Base-by-base conservation (phyloP, 1,139 yeast species). In the Saccharomyces pastorianus region DNA sequence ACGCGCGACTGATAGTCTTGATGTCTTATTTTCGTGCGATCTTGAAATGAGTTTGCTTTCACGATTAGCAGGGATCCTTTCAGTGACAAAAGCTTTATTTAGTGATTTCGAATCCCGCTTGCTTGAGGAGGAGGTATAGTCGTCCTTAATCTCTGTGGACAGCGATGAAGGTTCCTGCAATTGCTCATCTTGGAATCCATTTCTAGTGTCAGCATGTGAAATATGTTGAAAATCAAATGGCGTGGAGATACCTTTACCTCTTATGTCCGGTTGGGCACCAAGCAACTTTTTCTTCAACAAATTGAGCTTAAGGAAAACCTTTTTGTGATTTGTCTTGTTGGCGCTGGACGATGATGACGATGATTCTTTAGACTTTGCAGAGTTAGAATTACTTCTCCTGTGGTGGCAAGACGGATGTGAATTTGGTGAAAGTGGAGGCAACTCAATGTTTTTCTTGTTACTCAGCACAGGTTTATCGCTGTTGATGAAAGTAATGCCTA, bases 221-320 rank as follows among this genome's bases (percentile, higher is more conserved):
- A 67, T 66, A 57, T 67, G 71, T 51, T 64, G 68, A 54, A 67
- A 66, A 34, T 56, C 62, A 53, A 58, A 67, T 11, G 70, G 69
- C 11, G 59, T 56, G 3, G 67, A 62, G 13, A 65, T 65, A 32
- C 48, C 52, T 47, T 55, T 53, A 23, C 49, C 41, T 31, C 23
- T 51, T 54, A 25, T 23, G 41, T 27, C 55, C 60, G 46, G 56
- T 50, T 14, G 27, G 9, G 17, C 42, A 32, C n/a, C 46, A 28
- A 13, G 31, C 6, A 25, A 28, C 17, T 34, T 50, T 29, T 53
- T 53, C 31, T 27, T 47, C 6, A 17, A 48, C 46, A 14, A 31
- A 20, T 23, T 31, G 42, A 17, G 27, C 32, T 14, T 20, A 20
- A 17, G 28, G 27, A 49, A 41, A 9, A 17, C 8, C 9, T 47